phyloP scores from a whole-genome alignment of 345 rosid species.

The Ceriops decandra region DNA sequence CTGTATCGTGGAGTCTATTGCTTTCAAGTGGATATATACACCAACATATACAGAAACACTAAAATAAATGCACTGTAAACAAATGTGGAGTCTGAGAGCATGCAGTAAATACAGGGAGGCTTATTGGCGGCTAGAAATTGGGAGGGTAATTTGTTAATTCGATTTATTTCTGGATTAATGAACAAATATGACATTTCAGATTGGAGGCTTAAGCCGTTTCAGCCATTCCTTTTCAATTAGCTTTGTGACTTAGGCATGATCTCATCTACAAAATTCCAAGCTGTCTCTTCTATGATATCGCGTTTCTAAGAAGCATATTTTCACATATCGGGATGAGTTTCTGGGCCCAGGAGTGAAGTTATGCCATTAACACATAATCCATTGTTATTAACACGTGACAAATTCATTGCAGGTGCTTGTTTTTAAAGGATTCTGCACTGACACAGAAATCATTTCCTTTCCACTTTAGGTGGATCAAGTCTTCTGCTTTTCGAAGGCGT shows the following conservation, averaged over 20 bases:
- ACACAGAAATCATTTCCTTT: constrained; percentile 11
- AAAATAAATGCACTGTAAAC: too few relatives aligned
- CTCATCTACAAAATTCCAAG: not conserved
- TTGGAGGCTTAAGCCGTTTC: too few relatives aligned
- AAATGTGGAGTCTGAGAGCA: too few relatives aligned
- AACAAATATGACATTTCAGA: too few relatives aligned
- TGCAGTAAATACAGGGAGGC: too few relatives aligned
- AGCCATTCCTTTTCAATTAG: not conserved
- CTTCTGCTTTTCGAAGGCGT: constrained; percentile 14
- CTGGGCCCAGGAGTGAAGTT: not conserved
- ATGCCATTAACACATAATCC: not conserved
- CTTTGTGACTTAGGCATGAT: not conserved
- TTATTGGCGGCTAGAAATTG: too few relatives aligned
- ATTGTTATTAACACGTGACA: too few relatives aligned
- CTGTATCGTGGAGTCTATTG: too few relatives aligned
- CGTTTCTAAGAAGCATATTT: not conserved
- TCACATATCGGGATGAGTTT: not conserved
- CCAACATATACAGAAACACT: too few relatives aligned
- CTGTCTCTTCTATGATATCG: not conserved
- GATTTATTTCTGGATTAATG: too few relatives aligned
- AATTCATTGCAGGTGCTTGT: not conserved
- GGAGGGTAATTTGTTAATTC: too few relatives aligned
- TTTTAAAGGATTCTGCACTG: constrained; percentile 3
- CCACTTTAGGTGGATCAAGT: constrained; percentile 21
- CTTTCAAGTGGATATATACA: too few relatives aligned